Evolutionary conservation across 148 eudicot genomes (phyloP).

Genomic region (Chenopodium quinoa): DNA sequence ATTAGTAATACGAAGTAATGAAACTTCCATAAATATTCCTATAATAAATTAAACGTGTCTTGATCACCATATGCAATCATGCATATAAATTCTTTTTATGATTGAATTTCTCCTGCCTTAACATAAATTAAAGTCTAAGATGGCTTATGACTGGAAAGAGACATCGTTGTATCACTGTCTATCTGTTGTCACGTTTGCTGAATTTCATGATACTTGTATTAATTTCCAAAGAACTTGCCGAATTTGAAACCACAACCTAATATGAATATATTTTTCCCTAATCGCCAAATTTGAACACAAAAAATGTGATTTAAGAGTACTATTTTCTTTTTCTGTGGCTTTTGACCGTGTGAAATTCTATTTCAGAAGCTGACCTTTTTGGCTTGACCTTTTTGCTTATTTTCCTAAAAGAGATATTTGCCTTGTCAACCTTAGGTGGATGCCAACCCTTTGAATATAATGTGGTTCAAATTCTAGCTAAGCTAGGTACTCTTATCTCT

Average conservation of each 20-base stretch:
- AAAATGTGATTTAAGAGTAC: background rate
- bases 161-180: background rate
- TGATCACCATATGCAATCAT: slow-evolving; percentile 15
- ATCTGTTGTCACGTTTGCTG: slow-evolving; percentile 27
- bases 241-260: slow-evolving; percentile 1
- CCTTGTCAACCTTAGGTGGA: slow-evolving; percentile 33
- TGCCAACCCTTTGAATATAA: slow-evolving; percentile 2
- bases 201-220: background rate
- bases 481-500: slow-evolving; percentile 17
- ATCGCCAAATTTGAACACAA: slow-evolving; percentile 17
- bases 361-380: slow-evolving; percentile 9
- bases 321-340: background rate
- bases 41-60: background rate
- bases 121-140: slow-evolving; percentile 30
- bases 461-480: background rate
- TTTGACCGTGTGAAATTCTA: slow-evolving; percentile 1
- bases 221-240: slow-evolving; percentile 1
- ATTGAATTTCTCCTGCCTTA: background rate
- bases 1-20: background rate
- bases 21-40: background rate
- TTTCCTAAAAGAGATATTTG: slow-evolving; percentile 16
- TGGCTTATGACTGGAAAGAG: slow-evolving; percentile 32
- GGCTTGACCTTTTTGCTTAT: slow-evolving; percentile 5
- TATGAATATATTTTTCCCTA: background rate
- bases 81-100: background rate